These are phyloP conservation scores for Penstemon newberryi DNA, from an alignment of 257 asterid genomes.

Conservation along the genomic window DNA sequence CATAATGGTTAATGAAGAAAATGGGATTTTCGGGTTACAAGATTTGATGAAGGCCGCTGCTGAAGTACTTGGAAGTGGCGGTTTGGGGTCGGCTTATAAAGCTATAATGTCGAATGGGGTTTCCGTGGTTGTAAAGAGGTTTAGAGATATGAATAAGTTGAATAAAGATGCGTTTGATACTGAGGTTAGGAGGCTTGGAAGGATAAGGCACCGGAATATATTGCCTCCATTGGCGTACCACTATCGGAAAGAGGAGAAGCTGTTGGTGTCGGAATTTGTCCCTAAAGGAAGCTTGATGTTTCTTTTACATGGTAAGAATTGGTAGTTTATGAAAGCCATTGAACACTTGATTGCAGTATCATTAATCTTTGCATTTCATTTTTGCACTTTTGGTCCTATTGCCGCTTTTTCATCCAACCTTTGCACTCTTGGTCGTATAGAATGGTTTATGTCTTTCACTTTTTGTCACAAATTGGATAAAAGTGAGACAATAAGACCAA, in stretches of 20 bases:
- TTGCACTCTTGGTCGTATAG: too few species aligned
- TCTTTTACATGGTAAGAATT: conserved; percentile 66
- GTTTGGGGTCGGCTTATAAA: conserved; percentile 83
- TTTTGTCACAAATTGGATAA: too few species aligned
- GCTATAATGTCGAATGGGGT: conserved; percentile 67
- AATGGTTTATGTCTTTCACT: too few species aligned
- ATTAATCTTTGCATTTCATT: too few species aligned
- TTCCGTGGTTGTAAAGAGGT: conserved; percentile 84
- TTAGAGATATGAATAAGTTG: conserved; percentile 72
- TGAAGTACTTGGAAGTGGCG: conserved; percentile 86
- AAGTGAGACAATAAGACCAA: too few species aligned
- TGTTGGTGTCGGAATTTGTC: conserved; percentile 62
- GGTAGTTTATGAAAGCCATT: background rate
- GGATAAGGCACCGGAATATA: conserved; percentile 55
- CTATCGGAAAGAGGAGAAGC: conserved; percentile 83
- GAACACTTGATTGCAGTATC: too few species aligned
- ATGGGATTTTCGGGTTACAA: conserved; percentile 62
- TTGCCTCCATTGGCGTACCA: conserved; percentile 81
- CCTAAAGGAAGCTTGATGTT: conserved; percentile 73
- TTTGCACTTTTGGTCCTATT: too few species aligned
- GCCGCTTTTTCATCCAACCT: too few species aligned
- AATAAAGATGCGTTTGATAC: conserved; percentile 57
- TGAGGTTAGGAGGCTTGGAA: conserved; percentile 68
- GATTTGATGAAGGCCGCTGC: conserved; percentile 99
- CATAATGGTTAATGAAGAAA: conserved; percentile 66